Conservation (phyloP, 1,139 yeast genomes). For the Candida glucosophila region DNA sequence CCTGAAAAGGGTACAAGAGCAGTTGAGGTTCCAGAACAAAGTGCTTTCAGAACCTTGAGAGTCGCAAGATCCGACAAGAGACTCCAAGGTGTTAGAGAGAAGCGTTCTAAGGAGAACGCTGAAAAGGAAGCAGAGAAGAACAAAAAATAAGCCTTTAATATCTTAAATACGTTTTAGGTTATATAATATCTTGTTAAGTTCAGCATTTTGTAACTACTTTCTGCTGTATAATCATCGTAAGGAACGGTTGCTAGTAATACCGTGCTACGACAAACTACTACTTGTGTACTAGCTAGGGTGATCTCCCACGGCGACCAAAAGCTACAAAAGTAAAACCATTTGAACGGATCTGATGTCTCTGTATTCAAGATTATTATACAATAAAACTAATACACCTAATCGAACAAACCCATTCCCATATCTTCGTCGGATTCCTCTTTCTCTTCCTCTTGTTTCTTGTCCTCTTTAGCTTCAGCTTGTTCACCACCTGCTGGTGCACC, state of each 20-base stretch:
- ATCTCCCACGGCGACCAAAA: too few relatives aligned
- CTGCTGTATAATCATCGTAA: too few relatives aligned
- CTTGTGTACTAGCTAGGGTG: too few relatives aligned
- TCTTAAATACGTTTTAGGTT: too few relatives aligned
- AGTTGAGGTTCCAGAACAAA: constrained; percentile 73
- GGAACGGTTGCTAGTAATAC: too few relatives aligned
- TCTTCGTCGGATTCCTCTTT: constrained; percentile 72
- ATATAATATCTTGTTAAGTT: too few relatives aligned
- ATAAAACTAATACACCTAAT: constrained; percentile 16
- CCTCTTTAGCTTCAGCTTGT: constrained; percentile 42
- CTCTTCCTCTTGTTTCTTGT: constrained; percentile 54
- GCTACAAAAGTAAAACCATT: too few relatives aligned
- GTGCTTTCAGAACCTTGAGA: constrained; percentile 95
- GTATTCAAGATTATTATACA: constrained; percentile 1
- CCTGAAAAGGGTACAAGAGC: constrained; percentile 80
- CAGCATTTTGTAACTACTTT: too few relatives aligned
- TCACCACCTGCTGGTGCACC: too few relatives aligned
- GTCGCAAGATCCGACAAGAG: constrained; percentile 90
- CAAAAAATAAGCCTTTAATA: constrained; percentile 60
- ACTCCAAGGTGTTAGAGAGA: constrained; percentile 91
- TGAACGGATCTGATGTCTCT: too few relatives aligned
- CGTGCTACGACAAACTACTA: too few relatives aligned
- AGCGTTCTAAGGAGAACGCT: constrained; percentile 95
- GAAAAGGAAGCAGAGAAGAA: constrained; percentile 98
- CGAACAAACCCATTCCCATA: constrained; percentile 61